Percentiles rank a stretch among this genome's conserved stretches.
phyloP scores from a whole-genome alignment of 306 rosid species.

The Dalbergia cochinchinensis region DNA sequence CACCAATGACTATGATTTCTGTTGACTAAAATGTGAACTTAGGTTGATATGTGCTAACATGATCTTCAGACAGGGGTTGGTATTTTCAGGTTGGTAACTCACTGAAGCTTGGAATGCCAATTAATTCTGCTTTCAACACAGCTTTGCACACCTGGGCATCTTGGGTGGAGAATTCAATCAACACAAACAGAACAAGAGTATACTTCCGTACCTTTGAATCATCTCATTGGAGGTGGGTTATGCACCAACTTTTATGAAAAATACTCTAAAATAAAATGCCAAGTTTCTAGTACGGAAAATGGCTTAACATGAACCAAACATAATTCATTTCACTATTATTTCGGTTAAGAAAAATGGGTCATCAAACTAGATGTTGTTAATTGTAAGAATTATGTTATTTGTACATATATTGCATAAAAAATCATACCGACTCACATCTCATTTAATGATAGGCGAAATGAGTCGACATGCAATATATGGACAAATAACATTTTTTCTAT shows the following conservation, averaged over 20 bases:
- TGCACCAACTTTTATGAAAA: background rate
- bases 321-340: background rate
- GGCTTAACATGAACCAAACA: background rate
- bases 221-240: constrained; percentile 79
- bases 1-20: background rate
- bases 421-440: too few species aligned
- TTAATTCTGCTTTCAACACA: constrained; percentile 69
- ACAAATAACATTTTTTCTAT: too few species aligned
- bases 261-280: background rate
- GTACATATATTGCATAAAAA: too few species aligned
- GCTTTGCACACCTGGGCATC: constrained; percentile 90
- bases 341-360: too few species aligned
- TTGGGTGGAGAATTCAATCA: constrained; percentile 69
- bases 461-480: too few species aligned
- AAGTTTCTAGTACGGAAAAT: constrained; percentile 10
- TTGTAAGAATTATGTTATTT: too few species aligned
- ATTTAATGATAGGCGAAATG: too few species aligned
- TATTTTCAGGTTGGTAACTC: constrained; percentile 89
- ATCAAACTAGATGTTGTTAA: constrained; percentile 17
- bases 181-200: constrained; percentile 74
- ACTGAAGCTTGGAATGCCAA: constrained; percentile 89
- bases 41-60: constrained; percentile 34
- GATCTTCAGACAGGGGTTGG: constrained; percentile 84
- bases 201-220: constrained; percentile 93
- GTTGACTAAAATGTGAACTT: background rate